Percentiles rank a stretch among this genome's conserved stretches.
Conservation (phyloP, 371 early-diverging fungal genomes). For the Amoeboaphelidium protococcarum region DNA sequence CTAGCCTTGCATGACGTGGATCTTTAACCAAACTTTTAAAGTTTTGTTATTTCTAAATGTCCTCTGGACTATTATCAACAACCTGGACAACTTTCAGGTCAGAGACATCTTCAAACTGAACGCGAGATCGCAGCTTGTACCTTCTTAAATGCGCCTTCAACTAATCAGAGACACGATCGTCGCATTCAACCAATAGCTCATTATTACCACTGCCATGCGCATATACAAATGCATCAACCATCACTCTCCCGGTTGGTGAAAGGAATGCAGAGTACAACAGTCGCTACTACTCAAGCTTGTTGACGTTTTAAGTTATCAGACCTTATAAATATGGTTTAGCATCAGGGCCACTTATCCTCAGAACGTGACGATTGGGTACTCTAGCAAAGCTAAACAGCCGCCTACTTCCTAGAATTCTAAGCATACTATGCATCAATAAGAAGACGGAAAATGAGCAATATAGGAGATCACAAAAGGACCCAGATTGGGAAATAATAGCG, state of each 20-base stretch:
- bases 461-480: too few species aligned
- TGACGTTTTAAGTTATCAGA: constrained; percentile 64
- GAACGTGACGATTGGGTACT: constrained; percentile 30
- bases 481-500: too few species aligned
- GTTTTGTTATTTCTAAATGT: neutral
- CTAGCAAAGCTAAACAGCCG: too few species aligned
- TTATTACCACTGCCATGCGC: constrained; percentile 31
- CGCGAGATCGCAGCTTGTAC: constrained; percentile 47
- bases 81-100: too few species aligned
- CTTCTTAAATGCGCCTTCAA: constrained; percentile 37
- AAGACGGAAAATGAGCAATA: too few species aligned
- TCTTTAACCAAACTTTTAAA: neutral
- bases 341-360: constrained; percentile 42
- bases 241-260: constrained; percentile 36
- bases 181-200: constrained; percentile 38
- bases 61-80: too few species aligned
- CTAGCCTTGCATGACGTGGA: neutral
- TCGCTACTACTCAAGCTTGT: constrained; percentile 31
- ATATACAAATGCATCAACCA: constrained; percentile 72
- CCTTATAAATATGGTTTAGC: constrained; percentile 61
- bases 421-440: too few species aligned
- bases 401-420: too few species aligned
- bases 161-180: constrained; percentile 16
- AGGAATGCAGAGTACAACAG: constrained; percentile 21
- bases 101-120: constrained; percentile 17